These are phyloP conservation scores for Nakaseomyces uthaithaninus DNA, from an alignment of 1,139 yeast genomes.

Conservation along the genomic window DNA sequence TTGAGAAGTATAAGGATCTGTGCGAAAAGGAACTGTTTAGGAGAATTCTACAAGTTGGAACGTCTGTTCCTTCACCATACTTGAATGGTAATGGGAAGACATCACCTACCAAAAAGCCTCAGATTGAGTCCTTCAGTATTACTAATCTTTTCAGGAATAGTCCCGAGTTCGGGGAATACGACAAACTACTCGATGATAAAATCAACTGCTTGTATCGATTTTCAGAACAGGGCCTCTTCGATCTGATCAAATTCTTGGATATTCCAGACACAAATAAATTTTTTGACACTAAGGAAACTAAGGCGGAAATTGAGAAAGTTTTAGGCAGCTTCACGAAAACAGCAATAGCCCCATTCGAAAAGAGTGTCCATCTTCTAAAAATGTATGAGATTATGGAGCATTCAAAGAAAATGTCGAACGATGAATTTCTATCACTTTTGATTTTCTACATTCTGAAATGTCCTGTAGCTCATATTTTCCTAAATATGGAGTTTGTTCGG, in stretches of 20 bases:
- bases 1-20: constrained; percentile 28
- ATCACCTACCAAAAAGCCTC: constrained; percentile 4
- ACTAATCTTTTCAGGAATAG: constrained; percentile 27
- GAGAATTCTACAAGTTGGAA: constrained; percentile 28
- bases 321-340: constrained; percentile 6
- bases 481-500: constrained; percentile 46
- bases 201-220: constrained; percentile 19
- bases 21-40: constrained; percentile 28
- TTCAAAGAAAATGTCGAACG: constrained; percentile 31
- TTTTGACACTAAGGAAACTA: constrained; percentile 12
- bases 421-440: constrained; percentile 48
- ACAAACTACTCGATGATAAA: constrained; percentile 22
- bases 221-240: constrained; percentile 16
- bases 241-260: constrained; percentile 22
- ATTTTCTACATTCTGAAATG: constrained; percentile 43
- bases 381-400: constrained; percentile 26
- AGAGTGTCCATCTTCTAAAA: constrained; percentile 20
- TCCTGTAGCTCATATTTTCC: constrained; percentile 36
- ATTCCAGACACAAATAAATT: constrained; percentile 12
- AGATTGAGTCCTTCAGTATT: constrained; percentile 16
- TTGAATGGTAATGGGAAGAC: neutral
- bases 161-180: constrained; percentile 28
- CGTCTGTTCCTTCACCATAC: constrained; percentile 20
- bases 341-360: constrained; percentile 27
- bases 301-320: constrained; percentile 15